Conservation (phyloP, 495 filamentous ascomycete genomes). For the Amorphotheca resinae region DNA sequence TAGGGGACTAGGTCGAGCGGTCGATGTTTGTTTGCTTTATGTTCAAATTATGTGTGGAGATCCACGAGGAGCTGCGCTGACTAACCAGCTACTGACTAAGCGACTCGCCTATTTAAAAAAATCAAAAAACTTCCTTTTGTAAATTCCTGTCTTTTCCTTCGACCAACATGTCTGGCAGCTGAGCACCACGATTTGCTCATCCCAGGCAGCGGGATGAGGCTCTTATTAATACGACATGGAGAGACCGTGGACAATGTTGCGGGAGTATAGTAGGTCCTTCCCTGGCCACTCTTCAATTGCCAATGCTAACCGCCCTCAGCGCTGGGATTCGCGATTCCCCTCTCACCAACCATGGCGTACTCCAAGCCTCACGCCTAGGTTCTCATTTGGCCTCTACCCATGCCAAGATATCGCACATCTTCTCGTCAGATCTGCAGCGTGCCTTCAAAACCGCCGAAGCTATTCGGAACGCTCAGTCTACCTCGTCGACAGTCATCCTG, state of each 20-base stretch:
- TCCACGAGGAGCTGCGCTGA: too few relatives aligned
- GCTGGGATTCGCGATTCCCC: slow-evolving; percentile 68
- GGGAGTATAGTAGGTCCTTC: slow-evolving; percentile 49
- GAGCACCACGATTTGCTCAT: slow-evolving; percentile 9
- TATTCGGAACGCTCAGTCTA: slow-evolving; percentile 40
- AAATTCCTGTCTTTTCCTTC: slow-evolving; percentile 4
- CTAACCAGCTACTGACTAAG: too few relatives aligned
- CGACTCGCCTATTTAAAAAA: neutral
- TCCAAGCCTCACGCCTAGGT: slow-evolving; percentile 58
- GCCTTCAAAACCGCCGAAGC: slow-evolving; percentile 58
- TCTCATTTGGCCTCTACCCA: slow-evolving; percentile 39
- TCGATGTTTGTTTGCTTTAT: neutral
- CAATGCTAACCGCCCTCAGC: slow-evolving; percentile 32
- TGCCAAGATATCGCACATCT: slow-evolving; percentile 41
- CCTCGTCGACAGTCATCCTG: slow-evolving; percentile 25
- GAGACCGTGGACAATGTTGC: slow-evolving; percentile 84
- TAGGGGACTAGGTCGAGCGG: too few relatives aligned
- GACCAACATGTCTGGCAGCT: slow-evolving; percentile 6
- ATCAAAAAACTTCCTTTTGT: neutral
- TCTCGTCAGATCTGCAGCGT: slow-evolving; percentile 68
- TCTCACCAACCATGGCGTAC: slow-evolving; percentile 68
- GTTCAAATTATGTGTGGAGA: neutral
- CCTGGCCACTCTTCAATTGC: neutral
- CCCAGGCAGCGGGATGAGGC: slow-evolving; percentile 39
- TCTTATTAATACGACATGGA: slow-evolving; percentile 74